Conservation (phyloP, 1,139 yeast genomes). For the Scheffersomyces cryptocercus region DNA sequence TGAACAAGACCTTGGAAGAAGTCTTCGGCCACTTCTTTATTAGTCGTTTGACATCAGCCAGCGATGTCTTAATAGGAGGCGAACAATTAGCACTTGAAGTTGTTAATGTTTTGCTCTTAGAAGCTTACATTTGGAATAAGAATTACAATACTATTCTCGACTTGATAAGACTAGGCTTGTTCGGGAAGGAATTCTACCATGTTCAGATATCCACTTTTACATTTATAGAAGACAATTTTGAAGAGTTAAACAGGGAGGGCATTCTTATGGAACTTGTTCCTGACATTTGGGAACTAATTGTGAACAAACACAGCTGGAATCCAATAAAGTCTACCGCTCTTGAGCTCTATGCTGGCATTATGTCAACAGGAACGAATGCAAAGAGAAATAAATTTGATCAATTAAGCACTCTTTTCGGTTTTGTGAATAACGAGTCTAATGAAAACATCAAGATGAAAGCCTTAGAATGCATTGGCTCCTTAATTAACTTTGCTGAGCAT, state of each 20-base stretch:
- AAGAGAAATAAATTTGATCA: conserved; percentile 7
- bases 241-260: conserved; percentile 11
- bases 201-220: conserved; percentile 48
- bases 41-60: neutral
- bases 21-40: conserved; percentile 36
- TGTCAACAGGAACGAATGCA: neutral
- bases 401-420: conserved; percentile 24
- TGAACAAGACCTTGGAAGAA: conserved; percentile 15
- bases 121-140: conserved; percentile 11
- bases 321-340: conserved; percentile 45
- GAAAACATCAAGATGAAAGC: conserved; percentile 10
- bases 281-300: conserved; percentile 25
- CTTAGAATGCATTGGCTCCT: conserved; percentile 11
- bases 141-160: conserved; percentile 18
- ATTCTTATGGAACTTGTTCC: neutral
- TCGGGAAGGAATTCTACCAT: conserved; percentile 43
- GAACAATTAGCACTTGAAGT: conserved; percentile 43
- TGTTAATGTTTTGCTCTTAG: conserved; percentile 27
- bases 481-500: neutral
- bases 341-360: conserved; percentile 26
- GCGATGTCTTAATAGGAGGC: conserved; percentile 29
- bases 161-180: conserved; percentile 30
- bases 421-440: conserved; percentile 16
- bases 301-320: conserved; percentile 34
- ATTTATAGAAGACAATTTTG: conserved; percentile 18